Conservation (phyloP, 306 rosid genomes). For the Amphicarpaea edgeworthii region DNA sequence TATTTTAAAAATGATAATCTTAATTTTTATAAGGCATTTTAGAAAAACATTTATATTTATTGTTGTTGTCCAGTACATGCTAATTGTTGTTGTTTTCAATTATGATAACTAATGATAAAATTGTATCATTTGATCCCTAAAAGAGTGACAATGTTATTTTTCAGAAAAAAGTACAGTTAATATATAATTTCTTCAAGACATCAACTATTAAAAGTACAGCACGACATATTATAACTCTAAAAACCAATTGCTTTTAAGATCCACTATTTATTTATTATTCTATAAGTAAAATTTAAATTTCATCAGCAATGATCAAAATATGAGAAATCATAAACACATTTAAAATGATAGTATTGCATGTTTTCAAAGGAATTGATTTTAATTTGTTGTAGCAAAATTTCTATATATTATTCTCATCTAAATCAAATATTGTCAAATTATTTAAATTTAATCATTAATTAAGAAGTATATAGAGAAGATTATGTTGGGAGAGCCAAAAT, state of each 20-base stretch:
- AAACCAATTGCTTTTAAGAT: not conserved
- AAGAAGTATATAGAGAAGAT: too few relatives aligned
- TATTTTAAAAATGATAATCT: too few relatives aligned
- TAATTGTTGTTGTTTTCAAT: too few relatives aligned
- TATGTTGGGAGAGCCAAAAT: too few relatives aligned
- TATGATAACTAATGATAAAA: not conserved
- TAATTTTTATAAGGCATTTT: too few relatives aligned
- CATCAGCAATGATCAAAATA: not conserved
- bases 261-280: not conserved
- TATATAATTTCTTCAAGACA: not conserved
- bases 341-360: not conserved
- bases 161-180: not conserved
- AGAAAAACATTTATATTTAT: too few relatives aligned
- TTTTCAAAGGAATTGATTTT: not conserved
- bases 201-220: not conserved
- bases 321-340: not conserved
- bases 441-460: not conserved
- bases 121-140: not conserved
- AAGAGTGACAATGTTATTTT: not conserved
- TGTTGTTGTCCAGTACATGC: not conserved
- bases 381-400: not conserved
- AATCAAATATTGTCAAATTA: too few relatives aligned
- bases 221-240: not conserved
- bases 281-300: not conserved
- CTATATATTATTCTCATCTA: not conserved